Evolutionary conservation across 2,329 filamentous ascomycete species (phyloP).

Genomic region (Huntiella bhutanensis): DNA sequence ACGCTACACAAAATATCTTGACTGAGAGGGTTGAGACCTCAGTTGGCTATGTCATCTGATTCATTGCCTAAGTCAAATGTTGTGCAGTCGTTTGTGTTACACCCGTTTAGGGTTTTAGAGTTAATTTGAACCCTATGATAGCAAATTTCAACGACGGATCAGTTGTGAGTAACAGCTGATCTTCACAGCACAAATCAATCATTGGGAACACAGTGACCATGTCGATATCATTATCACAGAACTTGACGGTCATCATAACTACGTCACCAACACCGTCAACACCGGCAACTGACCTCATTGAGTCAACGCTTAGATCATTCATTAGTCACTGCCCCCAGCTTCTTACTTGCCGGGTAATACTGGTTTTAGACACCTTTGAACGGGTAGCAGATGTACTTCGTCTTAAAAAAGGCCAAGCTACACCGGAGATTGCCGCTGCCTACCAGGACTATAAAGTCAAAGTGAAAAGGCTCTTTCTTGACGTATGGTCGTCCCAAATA

Average conservation of each 20-base stretch:
- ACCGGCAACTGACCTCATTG: slow-evolving; percentile 32
- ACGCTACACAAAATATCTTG: too few relatives aligned
- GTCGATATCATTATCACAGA: background rate
- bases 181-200: too few relatives aligned
- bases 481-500: slow-evolving; percentile 9
- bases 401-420: slow-evolving; percentile 35
- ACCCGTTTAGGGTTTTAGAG: too few relatives aligned
- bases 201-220: too few relatives aligned
- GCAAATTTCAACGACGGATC: too few relatives aligned
- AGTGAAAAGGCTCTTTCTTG: slow-evolving; percentile 23
- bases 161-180: too few relatives aligned
- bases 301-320: slow-evolving; percentile 27
- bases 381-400: slow-evolving; percentile 24
- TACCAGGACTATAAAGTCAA: slow-evolving; percentile 29
- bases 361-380: slow-evolving; percentile 35
- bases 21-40: too few relatives aligned
- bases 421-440: slow-evolving; percentile 23
- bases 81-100: too few relatives aligned
- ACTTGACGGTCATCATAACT: slow-evolving; percentile 26
- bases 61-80: too few relatives aligned
- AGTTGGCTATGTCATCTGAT: too few relatives aligned
- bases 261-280: slow-evolving; percentile 36
- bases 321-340: slow-evolving; percentile 23
- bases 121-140: too few relatives aligned
- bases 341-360: slow-evolving; percentile 25